Conservation (phyloP, 1,139 yeast species). For the Saccharomycopsis crataegensis region DNA sequence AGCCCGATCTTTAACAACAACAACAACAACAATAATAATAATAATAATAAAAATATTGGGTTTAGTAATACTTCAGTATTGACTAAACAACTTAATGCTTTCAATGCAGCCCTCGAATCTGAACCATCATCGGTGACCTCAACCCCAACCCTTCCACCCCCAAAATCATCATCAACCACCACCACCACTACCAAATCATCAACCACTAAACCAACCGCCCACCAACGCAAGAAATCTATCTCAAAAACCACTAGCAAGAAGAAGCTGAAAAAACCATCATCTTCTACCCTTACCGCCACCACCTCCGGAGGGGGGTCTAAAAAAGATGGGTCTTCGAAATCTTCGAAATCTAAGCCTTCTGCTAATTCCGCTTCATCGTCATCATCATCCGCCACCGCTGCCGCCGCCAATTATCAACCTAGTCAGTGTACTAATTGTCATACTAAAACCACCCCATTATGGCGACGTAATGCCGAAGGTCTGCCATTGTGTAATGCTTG, state of each 20-base stretch:
- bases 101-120: background rate
- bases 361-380: background rate
- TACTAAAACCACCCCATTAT: conserved; percentile 88
- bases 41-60: background rate
- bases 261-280: conserved; percentile 5
- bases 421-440: conserved; percentile 72
- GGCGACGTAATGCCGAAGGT: conserved; percentile 93
- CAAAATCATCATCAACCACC: background rate
- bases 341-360: background rate
- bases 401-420: background rate
- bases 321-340: background rate
- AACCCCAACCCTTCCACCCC: background rate
- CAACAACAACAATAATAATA: background rate
- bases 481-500: conserved; percentile 94
- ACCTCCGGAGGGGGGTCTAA: too few relatives aligned
- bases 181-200: background rate
- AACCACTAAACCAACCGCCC: background rate
- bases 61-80: too few relatives aligned
- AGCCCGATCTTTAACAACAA: background rate
- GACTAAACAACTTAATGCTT: too few relatives aligned
- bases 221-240: background rate
- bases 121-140: background rate
- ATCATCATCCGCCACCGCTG: too few relatives aligned
- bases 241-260: background rate
- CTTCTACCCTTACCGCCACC: background rate